Evolutionary conservation across 306 rosid genomes (phyloP).

Genomic region (Prunus kanzakura): DNA sequence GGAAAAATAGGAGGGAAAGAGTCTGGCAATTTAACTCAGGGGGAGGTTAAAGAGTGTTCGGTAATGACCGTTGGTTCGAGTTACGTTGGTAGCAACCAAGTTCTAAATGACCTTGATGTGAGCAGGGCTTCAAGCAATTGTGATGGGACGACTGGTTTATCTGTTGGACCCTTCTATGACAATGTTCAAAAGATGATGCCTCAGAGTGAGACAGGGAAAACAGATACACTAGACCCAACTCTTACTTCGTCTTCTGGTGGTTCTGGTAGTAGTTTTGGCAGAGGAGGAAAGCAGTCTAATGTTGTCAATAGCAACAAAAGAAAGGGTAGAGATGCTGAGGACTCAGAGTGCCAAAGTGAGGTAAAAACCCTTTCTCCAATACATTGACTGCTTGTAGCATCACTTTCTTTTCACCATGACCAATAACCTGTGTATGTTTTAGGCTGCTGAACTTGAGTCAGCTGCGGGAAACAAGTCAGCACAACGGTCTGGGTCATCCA

Average conservation of each 20-base stretch:
- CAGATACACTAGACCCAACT: slow-evolving; percentile 53
- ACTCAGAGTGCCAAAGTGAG: slow-evolving; percentile 78
- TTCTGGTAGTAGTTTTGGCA: slow-evolving; percentile 67
- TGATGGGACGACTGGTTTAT: slow-evolving; percentile 44
- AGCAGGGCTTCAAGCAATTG: slow-evolving; percentile 49
- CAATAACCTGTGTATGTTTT: neutral
- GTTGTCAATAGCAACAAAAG: slow-evolving; percentile 60
- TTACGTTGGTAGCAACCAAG: slow-evolving; percentile 70
- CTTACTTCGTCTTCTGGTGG: slow-evolving; percentile 70
- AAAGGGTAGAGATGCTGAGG: slow-evolving; percentile 61
- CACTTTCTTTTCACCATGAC: neutral
- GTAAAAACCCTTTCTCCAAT: slow-evolving; percentile 28
- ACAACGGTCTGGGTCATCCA: slow-evolving; percentile 49
- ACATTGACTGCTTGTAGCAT: neutral
- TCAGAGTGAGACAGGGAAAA: slow-evolving; percentile 39
- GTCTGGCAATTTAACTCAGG: slow-evolving; percentile 25
- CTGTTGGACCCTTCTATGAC: slow-evolving; percentile 36
- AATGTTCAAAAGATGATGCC: slow-evolving; percentile 34
- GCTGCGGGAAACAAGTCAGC: slow-evolving; percentile 46
- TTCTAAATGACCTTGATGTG: slow-evolving; percentile 42
- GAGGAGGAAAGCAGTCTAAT: slow-evolving; percentile 46
- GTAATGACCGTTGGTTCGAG: slow-evolving; percentile 70
- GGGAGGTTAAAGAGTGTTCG: slow-evolving; percentile 56
- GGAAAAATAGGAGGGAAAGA: slow-evolving; percentile 36
- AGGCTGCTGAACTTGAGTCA: slow-evolving; percentile 67